Conservation (phyloP, 345 rosid genomes). For the Zanthoxylum bungeanum region DNA sequence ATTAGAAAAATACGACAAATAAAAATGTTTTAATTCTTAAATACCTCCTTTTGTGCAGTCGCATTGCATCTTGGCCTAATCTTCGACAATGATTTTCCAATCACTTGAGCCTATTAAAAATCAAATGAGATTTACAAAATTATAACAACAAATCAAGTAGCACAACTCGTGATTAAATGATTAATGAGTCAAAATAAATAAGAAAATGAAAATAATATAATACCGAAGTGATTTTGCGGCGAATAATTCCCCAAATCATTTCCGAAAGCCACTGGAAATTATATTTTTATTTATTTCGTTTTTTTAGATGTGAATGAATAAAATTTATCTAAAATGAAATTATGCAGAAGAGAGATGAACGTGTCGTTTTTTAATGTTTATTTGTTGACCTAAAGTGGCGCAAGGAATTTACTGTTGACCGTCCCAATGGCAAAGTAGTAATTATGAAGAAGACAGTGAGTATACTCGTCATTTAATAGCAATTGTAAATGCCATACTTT, state of each 20-base stretch:
- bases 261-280: not conserved
- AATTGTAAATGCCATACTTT: too few relatives aligned
- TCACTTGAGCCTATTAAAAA: constrained; percentile 11
- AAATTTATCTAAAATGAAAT: not conserved
- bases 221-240: constrained; percentile 24
- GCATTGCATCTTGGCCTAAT: constrained; percentile 10
- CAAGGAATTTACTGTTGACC: too few relatives aligned
- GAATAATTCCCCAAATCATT: constrained; percentile 26
- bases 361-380: not conserved
- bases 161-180: not conserved
- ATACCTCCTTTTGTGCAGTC: constrained; percentile 15
- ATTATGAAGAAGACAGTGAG: not conserved
- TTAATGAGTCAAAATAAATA: not conserved
- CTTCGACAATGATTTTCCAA: constrained; percentile 18
- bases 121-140: not conserved
- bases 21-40: not conserved
- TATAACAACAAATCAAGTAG: not conserved
- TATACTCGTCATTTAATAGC: not conserved
- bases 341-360: not conserved
- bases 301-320: not conserved
- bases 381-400: not conserved
- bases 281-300: not conserved
- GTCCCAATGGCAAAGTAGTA: not conserved
- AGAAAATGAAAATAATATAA: not conserved
- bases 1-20: not conserved